Base-by-base conservation (phyloP, 116 monocot genomes). In the Thalassia testudinum region DNA sequence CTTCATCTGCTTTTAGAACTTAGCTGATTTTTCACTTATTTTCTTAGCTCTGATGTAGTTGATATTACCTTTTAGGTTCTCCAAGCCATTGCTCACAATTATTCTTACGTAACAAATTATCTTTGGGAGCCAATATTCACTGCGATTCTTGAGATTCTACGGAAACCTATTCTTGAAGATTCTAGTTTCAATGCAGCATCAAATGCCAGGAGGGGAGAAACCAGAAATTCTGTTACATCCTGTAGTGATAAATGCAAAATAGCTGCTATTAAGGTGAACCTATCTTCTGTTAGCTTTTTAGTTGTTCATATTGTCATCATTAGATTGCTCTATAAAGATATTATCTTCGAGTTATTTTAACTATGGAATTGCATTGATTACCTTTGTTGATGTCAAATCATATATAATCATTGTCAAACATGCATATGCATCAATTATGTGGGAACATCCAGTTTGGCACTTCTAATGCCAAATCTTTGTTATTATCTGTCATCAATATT, bases 191-290 rank as follows among this genome's bases (percentile, higher is more conserved):
- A 65, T 12, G 15, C 19, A 21, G 21, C 20, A 52, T 27, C 52
- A 47, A 53, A 56, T 47, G 45, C 25, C 13, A 66, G 62, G 58
- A 82, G 63, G 65, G 82, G 73, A 55, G 82, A 97, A 15, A 30
- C 17, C 52, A 60, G 52, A 19, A 82, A 69, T 68, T 26, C 48
- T 57, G 72, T 63, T n/a, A n/a, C n/a, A 1, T 53, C 81, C 18
- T 71, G 53, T 43, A 59, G 42, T 47, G 88, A 81, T 43, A 87
- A 52, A 68, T 76, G 83, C 52, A 52, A 26, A 27, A 43, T 68
- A 56, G 78, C 87, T 71, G 68, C 75, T 51, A 59, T 95, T 24
- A 95, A 95, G 85, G 95, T 87, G 37, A 60, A 45, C 16, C 29
- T 24, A 27, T 44, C 24, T 57, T 12, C 19, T 15, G 0, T 40